Base-by-base conservation (phyloP, 164 flowering plant genomes). In the Stephania yunnanensis region DNA sequence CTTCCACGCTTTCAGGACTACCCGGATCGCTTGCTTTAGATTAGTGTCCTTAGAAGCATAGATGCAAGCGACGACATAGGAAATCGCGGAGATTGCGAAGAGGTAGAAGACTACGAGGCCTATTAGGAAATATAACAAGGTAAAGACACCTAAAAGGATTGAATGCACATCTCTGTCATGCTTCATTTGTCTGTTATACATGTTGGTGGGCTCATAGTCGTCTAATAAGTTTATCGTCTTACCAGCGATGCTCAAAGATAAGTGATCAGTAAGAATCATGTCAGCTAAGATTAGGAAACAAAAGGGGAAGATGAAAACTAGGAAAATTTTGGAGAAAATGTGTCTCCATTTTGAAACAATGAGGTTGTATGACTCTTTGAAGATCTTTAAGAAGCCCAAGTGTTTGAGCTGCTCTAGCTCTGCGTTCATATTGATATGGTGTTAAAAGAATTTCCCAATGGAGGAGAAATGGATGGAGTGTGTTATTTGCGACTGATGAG, bases 41-140 rank as follows among this genome's bases (percentile, higher is more conserved):
- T 95, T 86, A 30, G 90, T 89, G n/a, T 92, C 87, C 78, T 90
- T 90, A 70, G 86, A 79, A 50, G 94, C 83, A 87, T 90, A 91
- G 77, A 91, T 79, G 10, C 93, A 90, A 64, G 98, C 98, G 45
- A 87, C 92, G 6, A 92, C 88, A 86, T 90, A 94, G 76, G 90
- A 93, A 29, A 87, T 91, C 5, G 95, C 97, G 22, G 95, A 93
- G 45, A 95, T 94, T 80, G 97, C 89, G 78, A 94, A 87, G 69
- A 91, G 95, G 20, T 94, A 92, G 86, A 92, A 92, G 70, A 88
- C 85, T 78, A 91, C 89, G 82, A 94, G 87, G 85, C 90, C 89
- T 74, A 90, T 74, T 70, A 90, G 88, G 85, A 88, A 90, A 75
- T 63, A 79, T 85, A 89, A 84, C 76, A 89, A 90, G 83, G 84